Base-by-base conservation (phyloP, 2,329 filamentous ascomycete species). In the Rhynchosporium agropyri region DNA sequence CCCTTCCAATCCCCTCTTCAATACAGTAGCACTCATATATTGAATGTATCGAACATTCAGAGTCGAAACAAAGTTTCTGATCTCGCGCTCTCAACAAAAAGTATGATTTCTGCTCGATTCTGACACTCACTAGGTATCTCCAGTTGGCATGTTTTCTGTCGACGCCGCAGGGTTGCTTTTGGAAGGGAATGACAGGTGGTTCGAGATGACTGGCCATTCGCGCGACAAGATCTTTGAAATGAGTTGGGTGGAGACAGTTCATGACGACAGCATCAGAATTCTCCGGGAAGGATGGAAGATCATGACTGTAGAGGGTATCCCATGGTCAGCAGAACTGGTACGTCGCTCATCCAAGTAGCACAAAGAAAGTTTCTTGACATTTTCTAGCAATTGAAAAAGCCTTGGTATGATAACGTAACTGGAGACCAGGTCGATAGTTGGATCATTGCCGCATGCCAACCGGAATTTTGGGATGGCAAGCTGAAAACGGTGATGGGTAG, bases 131-230 rank as follows among this genome's bases (percentile, higher is more conserved):
- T 9, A 54, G 62, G 51, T 60, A 29, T 60, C 62, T 28, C 62
- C 43, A 57, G 62, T 63, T 38, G 62, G 62, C 20, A 60, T 96
- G 78, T 94, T 93, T 74, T 92, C 93, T 62, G 88, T 90, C n/a
- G 84, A 91, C 71, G 80, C 84, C 0, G 77, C 81, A 55, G 91
- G 91, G 3, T 78, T 81, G 29, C 88, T 95, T 69, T 89, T 84
- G 8, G 94, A 91, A 73, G 90, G 88, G 72, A 95, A 96, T 73
- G 89, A 92, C 64, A 90, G 88, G 72, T 95, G 83, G 83, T 87
- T 82, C 79, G 80, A 84, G 65, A 89, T 92, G 46, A 89, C 89
- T 0, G 81, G 87, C n/a, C 85, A 90, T 58, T 82, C 84, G 1
- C 82, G 83, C 66, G 80, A 83, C 20, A 78, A 80, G 38, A 77